phyloP scores from a whole-genome alignment of 139 green algal species.

The Chlamydomonas urium region DNA sequence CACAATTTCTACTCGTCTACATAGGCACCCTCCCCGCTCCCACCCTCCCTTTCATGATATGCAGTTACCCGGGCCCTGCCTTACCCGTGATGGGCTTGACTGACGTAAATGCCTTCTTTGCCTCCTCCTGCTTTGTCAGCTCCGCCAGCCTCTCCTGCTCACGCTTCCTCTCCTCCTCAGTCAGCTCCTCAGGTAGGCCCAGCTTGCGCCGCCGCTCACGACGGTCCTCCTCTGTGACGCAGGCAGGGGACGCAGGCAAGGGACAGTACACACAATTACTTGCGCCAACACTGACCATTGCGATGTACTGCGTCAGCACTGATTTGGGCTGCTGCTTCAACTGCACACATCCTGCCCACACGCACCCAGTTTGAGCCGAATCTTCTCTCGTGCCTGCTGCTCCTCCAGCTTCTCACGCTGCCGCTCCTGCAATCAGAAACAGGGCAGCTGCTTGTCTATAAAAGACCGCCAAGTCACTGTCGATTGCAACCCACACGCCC shows the following conservation, averaged over 20 bases:
- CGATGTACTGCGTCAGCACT: too few species aligned
- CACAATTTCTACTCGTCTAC: too few species aligned
- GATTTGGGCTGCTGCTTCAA: too few species aligned
- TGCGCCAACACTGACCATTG: too few species aligned
- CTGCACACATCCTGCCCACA: not conserved
- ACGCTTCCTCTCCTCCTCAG: conserved; percentile 77
- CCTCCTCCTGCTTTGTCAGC: conserved; percentile 39
- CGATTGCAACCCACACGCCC: too few species aligned
- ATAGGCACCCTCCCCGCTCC: too few species aligned
- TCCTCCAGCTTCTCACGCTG: conserved; percentile 64
- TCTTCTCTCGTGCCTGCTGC: conserved; percentile 62
- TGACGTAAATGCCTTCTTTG: conserved; percentile 41
- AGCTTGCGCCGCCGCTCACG: conserved; percentile 71
- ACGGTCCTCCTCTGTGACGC: conserved; percentile 80
- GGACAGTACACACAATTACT: too few species aligned
- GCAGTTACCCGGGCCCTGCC: too few species aligned
- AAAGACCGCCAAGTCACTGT: too few species aligned
- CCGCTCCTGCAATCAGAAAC: conserved; percentile 41
- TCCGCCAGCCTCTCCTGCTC: conserved; percentile 31
- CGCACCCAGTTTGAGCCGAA: conserved; percentile 64
- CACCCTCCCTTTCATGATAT: too few species aligned
- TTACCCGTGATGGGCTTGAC: conserved; percentile 65
- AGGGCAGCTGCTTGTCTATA: too few species aligned
- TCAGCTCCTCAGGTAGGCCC: conserved; percentile 87
- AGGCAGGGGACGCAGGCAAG: too few species aligned